phyloP scores from a whole-genome alignment of 495 filamentous ascomycete species.

The Pseudevernia furfuracea region DNA sequence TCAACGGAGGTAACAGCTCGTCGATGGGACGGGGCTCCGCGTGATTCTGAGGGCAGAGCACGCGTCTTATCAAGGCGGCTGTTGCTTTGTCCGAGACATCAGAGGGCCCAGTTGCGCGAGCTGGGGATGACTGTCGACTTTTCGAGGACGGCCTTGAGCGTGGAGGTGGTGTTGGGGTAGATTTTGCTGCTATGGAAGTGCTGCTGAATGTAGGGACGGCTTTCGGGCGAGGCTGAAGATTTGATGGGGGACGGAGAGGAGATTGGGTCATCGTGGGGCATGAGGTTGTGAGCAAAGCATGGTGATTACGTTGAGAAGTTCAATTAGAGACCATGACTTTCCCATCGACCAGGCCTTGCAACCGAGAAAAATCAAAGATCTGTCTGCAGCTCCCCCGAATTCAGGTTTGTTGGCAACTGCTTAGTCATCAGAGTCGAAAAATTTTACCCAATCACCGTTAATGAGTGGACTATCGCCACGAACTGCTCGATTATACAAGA shows the following conservation, averaged over 20 bases:
- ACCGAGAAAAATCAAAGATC: background rate
- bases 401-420: background rate
- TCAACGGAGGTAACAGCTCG: slow-evolving; percentile 81
- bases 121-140: slow-evolving; percentile 28
- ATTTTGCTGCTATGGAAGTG: slow-evolving; percentile 35
- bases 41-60: slow-evolving; percentile 52
- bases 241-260: slow-evolving; percentile 35
- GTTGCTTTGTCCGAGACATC: slow-evolving; percentile 53
- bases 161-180: slow-evolving; percentile 29
- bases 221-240: slow-evolving; percentile 46
- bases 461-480: too few species aligned
- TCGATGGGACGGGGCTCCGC: slow-evolving; percentile 53
- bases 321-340: background rate
- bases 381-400: background rate
- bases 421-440: background rate
- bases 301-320: background rate
- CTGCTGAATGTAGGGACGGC: slow-evolving; percentile 36
- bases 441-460: too few species aligned
- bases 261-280: slow-evolving; percentile 25
- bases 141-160: slow-evolving; percentile 33
- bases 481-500: too few species aligned
- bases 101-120: slow-evolving; percentile 29
- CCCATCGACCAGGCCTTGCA: background rate
- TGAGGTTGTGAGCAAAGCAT: background rate
- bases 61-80: slow-evolving; percentile 52